phyloP scores from a whole-genome alignment of 345 rosid genomes.

The Populus davidiana region DNA sequence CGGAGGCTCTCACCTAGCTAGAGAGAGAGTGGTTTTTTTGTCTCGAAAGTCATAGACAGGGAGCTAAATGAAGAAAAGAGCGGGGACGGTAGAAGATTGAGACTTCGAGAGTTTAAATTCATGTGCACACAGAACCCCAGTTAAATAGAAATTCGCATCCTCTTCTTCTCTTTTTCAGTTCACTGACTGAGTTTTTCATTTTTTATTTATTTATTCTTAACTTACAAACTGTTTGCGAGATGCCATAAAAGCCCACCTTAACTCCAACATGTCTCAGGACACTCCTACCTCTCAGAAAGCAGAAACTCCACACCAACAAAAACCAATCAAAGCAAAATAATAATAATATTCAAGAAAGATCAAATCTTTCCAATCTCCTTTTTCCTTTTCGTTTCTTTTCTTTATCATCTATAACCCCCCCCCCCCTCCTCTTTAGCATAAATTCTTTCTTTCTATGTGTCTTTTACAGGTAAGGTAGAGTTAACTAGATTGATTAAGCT shows the following conservation, averaged over 20 bases:
- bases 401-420: background rate
- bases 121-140: slow-evolving; percentile 4
- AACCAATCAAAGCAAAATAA: background rate
- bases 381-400: background rate
- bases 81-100: background rate
- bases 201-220: too few relatives aligned
- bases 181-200: slow-evolving; percentile 8
- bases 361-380: background rate
- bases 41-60: background rate
- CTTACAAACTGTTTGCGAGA: background rate
- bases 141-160: slow-evolving; percentile 19
- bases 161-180: background rate
- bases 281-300: slow-evolving; percentile 7
- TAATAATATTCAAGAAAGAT: background rate
- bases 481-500: background rate
- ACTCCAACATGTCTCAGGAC: slow-evolving; percentile 61
- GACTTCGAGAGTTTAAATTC: background rate
- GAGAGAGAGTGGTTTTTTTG: background rate
- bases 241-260: slow-evolving; percentile 29
- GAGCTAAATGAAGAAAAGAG: slow-evolving; percentile 11
- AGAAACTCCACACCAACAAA: background rate
- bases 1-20: background rate
- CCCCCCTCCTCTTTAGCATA: background rate
- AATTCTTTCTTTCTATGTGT: background rate
- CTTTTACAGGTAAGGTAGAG: slow-evolving; percentile 1